These are phyloP conservation scores for Pythium dissimile DNA, from an alignment of 352 stramenopile genomes.

Conservation along the genomic window DNA sequence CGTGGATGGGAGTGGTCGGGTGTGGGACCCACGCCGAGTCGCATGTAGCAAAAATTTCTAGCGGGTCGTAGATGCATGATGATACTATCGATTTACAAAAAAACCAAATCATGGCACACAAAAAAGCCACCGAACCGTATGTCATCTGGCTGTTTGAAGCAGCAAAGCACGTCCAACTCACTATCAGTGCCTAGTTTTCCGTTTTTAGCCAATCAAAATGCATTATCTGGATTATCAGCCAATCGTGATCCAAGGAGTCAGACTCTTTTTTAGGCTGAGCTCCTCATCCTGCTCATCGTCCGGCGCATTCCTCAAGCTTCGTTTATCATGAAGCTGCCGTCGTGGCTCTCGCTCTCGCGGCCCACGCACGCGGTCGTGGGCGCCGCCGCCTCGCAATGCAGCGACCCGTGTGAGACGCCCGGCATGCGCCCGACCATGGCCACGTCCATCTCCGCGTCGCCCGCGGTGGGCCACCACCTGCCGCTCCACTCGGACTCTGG, in stretches of 20 bases:
- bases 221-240: not conserved
- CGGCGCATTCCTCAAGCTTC: not conserved
- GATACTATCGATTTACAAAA: no score
- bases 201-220: constrained; percentile 1
- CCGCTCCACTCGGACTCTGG: constrained; percentile 6
- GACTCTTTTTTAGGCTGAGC: not conserved
- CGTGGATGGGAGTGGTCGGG: no score
- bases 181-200: not conserved
- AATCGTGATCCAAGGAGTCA: not conserved
- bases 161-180: no score
- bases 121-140: no score
- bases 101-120: no score
- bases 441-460: constrained; percentile 7
- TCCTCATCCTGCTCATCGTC: not conserved
- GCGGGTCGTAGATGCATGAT: not conserved
- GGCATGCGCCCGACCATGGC: not conserved
- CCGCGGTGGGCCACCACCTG: constrained; percentile 2
- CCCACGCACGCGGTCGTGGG: not conserved
- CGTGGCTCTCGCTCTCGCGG: not conserved
- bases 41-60: no score
- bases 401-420: not conserved
- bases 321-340: not conserved
- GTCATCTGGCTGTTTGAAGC: no score
- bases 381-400: not conserved
- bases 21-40: no score